Evolutionary conservation across 441 rosid species (phyloP).

Genomic region (Populus hybrid): DNA sequence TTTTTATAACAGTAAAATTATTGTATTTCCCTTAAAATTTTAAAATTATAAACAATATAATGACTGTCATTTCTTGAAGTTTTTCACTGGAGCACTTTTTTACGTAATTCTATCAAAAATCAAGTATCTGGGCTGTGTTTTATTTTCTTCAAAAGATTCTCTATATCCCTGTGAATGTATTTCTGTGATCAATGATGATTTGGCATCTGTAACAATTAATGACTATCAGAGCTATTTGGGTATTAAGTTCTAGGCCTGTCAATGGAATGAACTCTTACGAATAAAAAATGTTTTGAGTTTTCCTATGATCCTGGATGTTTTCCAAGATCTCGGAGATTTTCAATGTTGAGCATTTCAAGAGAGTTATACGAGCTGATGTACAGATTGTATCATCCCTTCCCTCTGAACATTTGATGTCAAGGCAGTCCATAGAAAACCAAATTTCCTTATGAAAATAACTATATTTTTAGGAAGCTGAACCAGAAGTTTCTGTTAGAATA

Average conservation of each 20-base stretch:
- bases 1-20: too few species aligned
- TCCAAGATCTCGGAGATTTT: conserved; percentile 51
- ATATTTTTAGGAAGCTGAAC: too few species aligned
- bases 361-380: conserved; percentile 56
- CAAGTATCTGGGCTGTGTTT: background rate
- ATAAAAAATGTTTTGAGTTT: background rate
- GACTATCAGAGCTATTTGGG: too few species aligned
- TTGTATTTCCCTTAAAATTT: too few species aligned
- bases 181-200: too few species aligned
- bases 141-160: background rate
- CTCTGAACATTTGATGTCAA: conserved; percentile 60
- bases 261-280: background rate
- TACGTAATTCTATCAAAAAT: background rate
- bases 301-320: background rate
- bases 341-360: conserved; percentile 72
- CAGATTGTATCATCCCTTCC: conserved; percentile 72
- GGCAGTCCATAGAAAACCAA: conserved; percentile 51
- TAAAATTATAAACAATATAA: too few species aligned
- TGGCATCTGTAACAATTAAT: too few species aligned
- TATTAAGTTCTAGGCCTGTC: too few species aligned
- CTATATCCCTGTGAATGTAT: too few species aligned
- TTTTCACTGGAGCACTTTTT: too few species aligned
- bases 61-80: too few species aligned
- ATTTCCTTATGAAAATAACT: conserved; percentile 39
- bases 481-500: too few species aligned